Base-by-base conservation (phyloP, 1,284 basidiomycete species). In the Cyathus olla region DNA sequence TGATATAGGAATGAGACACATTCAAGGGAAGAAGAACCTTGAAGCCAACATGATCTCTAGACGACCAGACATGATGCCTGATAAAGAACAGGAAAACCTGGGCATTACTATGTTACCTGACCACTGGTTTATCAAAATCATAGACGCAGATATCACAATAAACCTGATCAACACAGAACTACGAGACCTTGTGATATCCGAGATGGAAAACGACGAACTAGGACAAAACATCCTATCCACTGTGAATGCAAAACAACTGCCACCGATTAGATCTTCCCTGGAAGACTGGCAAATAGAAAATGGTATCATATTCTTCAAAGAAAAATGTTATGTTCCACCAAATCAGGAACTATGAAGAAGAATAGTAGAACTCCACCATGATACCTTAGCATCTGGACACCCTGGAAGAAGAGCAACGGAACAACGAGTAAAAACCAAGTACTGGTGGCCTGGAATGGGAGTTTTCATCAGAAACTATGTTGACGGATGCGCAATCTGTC, bases 401-500 rank as follows among this genome's bases (percentile, higher is more conserved):
- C 64, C 63, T 3, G 63, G 65, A 47, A 46, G 57, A 53, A 21
- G 56, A 3, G 60, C 55, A 57, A 69, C 63, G 13, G 49, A 49
- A 17, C 49, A 59, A 15, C 29, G 28, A 28, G 28, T 69, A 2
- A 31, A 55, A 56, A 4, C 62, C 24, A 11, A 59, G 27, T 72
- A 68, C 35, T 69, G 51, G 48, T 72, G 68, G 70, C 64, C 67
- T 40, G 62, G 63, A 56, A 62, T 70, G 59, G 19, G 47, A 19
- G 27, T 21, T 4, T 68, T 61, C 40, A 49, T 72, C 48, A 60
- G 62, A n/a, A 68, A 68, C 15, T 71, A 71, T 51, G 59, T n/a
- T n/a, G n/a, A n/a, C n/a, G n/a, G n/a, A n/a, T n/a, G n/a, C n/a
- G n/a, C n/a, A n/a, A n/a, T n/a, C n/a, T n/a, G n/a, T 70, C 4